Evolutionary conservation across 768 basidiomycete genomes (phyloP).

Genomic region (Hygrocybe punicea): DNA sequence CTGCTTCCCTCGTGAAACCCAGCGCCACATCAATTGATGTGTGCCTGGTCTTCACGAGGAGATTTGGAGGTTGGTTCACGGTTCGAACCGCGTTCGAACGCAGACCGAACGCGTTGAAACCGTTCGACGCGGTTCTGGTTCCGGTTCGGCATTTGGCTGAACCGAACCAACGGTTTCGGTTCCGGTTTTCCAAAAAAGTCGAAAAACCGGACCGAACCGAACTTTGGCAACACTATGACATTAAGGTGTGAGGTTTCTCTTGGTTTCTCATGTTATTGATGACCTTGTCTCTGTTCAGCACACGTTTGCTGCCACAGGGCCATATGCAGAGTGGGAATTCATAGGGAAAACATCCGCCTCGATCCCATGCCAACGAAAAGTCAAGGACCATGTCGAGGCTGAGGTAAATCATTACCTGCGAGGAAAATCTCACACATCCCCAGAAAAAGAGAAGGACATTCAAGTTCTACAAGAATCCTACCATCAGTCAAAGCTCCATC

Average conservation of each 20-base stretch:
- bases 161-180: too few species aligned
- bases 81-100: too few species aligned
- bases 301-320: conserved; percentile 12
- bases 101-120: too few species aligned
- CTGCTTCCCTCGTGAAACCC: too few species aligned
- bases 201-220: too few species aligned
- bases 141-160: too few species aligned
- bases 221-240: too few species aligned
- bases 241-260: conserved; percentile 16
- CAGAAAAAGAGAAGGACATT: conserved; percentile 7
- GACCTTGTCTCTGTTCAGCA: not conserved
- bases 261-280: not conserved
- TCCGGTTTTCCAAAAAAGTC: too few species aligned
- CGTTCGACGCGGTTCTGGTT: too few species aligned
- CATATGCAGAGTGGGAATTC: conserved; percentile 20
- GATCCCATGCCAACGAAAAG: conserved; percentile 13
- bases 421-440: conserved; percentile 16
- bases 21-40: too few species aligned
- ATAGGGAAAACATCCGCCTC: conserved; percentile 17
- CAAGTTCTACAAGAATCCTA: conserved; percentile 10
- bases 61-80: too few species aligned
- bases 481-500: conserved; percentile 19
- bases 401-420: conserved; percentile 10
- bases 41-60: too few species aligned
- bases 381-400: conserved; percentile 16